These are phyloP conservation scores for Excoecaria cochinchinensis DNA, from an alignment of 345 rosid genomes.

Conservation along the genomic window DNA sequence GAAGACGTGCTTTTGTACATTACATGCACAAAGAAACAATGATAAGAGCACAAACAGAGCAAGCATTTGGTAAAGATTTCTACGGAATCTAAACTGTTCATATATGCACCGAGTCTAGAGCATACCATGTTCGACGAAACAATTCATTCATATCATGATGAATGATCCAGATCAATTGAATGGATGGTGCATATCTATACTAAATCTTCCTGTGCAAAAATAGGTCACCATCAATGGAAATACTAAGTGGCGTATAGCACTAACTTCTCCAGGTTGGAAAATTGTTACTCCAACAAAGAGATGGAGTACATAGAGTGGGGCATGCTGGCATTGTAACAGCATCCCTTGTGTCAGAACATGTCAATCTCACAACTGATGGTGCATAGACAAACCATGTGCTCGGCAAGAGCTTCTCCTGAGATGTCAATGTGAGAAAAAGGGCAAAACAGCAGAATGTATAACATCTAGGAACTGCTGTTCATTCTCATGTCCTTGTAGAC, in stretches of 20 bases:
- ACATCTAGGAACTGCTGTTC: not conserved
- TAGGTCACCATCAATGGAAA: not conserved
- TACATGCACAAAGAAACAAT: too few relatives aligned
- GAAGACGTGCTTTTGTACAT: too few relatives aligned
- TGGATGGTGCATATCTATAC: too few relatives aligned
- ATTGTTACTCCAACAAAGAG: conserved; percentile 16
- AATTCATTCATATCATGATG: too few relatives aligned
- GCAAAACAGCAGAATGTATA: not conserved
- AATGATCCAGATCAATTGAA: too few relatives aligned
- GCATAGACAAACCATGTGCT: conserved; percentile 9
- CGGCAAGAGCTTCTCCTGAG: not conserved
- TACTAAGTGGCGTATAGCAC: conserved; percentile 1
- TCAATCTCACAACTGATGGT: not conserved
- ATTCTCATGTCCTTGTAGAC: not conserved
- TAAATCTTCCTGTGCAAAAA: too few relatives aligned
- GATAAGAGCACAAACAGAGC: too few relatives aligned
- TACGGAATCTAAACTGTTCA: too few relatives aligned
- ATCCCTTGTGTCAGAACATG: conserved; percentile 22
- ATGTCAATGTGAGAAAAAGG: not conserved
- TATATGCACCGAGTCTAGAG: too few relatives aligned
- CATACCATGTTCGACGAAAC: too few relatives aligned
- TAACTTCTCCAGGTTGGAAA: conserved; percentile 11
- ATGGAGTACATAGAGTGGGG: conserved; percentile 22
- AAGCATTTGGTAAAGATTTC: too few relatives aligned
- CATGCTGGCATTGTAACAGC: conserved; percentile 12